A percentile compares a stretch with the other conserved stretches of the same genome.
Conservation (phyloP, 2,329 filamentous ascomycete species). For the Biscogniauxia sp. region DNA sequence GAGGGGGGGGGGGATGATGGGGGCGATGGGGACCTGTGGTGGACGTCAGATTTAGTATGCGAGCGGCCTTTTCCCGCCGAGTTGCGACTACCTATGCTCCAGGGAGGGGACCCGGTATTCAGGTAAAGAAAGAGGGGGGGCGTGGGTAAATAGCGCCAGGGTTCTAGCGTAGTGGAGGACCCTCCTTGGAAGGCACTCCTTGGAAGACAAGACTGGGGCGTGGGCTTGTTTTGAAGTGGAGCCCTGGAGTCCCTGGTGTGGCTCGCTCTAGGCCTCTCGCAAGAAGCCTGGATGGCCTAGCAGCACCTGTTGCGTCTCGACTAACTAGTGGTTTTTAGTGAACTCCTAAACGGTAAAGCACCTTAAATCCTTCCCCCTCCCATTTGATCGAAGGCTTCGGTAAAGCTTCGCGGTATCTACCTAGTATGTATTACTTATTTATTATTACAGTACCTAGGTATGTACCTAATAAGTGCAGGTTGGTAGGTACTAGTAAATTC, state of each 20-base stretch:
- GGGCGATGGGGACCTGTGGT: not conserved
- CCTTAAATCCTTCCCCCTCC: not conserved
- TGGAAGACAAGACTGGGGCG: not conserved
- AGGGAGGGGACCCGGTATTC: conserved; percentile 25
- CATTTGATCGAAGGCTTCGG: too few relatives aligned
- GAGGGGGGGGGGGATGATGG: not conserved
- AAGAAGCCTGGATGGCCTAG: not conserved
- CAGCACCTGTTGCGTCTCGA: not conserved
- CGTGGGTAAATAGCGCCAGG: conserved; percentile 15
- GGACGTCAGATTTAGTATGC: conserved; percentile 10
- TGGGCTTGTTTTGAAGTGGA: not conserved
- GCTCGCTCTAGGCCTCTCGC: not conserved
- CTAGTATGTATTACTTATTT: too few relatives aligned
- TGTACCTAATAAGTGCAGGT: too few relatives aligned
- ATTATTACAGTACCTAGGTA: too few relatives aligned
- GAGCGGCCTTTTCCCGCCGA: conserved; percentile 12
- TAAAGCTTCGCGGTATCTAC: too few relatives aligned
- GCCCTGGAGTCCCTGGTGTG: not conserved
- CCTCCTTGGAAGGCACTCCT: not conserved
- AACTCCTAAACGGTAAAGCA: not conserved
- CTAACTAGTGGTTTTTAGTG: not conserved
- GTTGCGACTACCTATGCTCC: not conserved
- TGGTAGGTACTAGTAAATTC: too few relatives aligned
- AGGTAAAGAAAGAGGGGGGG: conserved; percentile 27
- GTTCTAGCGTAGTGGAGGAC: not conserved